Conservation (phyloP, 257 asterid genomes). For the Primulina eburnea region DNA sequence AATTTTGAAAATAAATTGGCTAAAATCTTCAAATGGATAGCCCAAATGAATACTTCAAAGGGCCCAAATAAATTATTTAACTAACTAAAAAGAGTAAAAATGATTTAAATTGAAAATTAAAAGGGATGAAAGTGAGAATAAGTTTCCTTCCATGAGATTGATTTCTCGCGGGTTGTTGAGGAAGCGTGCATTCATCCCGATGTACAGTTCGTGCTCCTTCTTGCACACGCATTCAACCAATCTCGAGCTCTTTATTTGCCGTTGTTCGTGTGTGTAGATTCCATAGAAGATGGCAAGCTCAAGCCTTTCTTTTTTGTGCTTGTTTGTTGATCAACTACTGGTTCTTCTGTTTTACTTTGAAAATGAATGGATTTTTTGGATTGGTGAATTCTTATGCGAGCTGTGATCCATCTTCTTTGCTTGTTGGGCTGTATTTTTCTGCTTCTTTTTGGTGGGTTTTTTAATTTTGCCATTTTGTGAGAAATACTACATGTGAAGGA, state of each 20-base stretch:
- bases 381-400: not conserved
- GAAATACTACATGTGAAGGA: no score
- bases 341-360: not conserved
- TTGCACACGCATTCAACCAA: constrained; percentile 76
- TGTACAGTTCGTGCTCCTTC: constrained; percentile 35
- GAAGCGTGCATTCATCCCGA: constrained; percentile 34
- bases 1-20: not conserved
- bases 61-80: not conserved
- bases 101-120: no score
- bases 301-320: no score
- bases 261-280: no score
- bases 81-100: no score
- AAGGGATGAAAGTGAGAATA: not conserved
- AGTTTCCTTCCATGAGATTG: constrained; percentile 38
- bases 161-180: constrained; percentile 45
- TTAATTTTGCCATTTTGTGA: no score
- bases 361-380: no score
- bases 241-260: no score
- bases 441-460: not conserved
- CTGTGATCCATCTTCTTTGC: not conserved
- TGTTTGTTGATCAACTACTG: no score
- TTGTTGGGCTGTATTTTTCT: no score
- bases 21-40: no score
- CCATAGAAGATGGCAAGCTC: no score
- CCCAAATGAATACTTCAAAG: not conserved